Evolutionary conservation across 768 basidiomycete genomes (phyloP), one percentile per base, ranked within the genome.

Genomic region (Scleroderma citrinum): DNA sequence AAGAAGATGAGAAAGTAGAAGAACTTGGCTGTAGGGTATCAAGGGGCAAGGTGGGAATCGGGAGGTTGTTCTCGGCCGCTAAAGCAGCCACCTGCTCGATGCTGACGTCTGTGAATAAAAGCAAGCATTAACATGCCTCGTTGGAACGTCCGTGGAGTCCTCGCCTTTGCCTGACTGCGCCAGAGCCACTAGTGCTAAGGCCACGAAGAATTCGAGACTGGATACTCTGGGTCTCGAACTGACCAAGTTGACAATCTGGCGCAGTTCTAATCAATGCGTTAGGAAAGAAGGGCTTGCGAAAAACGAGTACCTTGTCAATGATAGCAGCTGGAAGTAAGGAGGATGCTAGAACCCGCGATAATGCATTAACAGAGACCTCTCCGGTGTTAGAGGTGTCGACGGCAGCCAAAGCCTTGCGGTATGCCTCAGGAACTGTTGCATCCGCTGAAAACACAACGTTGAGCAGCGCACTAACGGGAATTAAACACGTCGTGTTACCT

Each of bases 181-280:
- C 4, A 95, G 71, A 2, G 90, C 89, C 39, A 89, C 90, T 13
- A 97, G 74, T 11, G 89, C 91, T 21, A 97, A 68, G 10, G 92
- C 89, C 11, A 94, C 88, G 63, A 88, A 94, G 72, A 95, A 94
- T 62, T 97, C 93, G 49, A 85, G 80, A 56, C 82, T 89, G 7
- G 90, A 89, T 32, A 97, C 86, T 44, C 84, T 76, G 38, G 87
- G 76, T 50, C 78, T 77, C 30, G 85, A 83, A 67, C 87, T 89
- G 46, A 92, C 91, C 19, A 94, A 74, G 66, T 87, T 92, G 48
- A 96, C 86, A 58, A 97, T 94, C 92, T 94, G 55, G 1, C 8
- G 34, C 21, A 29, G 23, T 21, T 8, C 19, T n/a, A 21, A 47
- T 32, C 44, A 50, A 14, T 12, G 46, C 42, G 41, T 41, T 47